phyloP scores from a whole-genome alignment of 2,329 filamentous ascomycete species.

The Xylariaceae sp. region DNA sequence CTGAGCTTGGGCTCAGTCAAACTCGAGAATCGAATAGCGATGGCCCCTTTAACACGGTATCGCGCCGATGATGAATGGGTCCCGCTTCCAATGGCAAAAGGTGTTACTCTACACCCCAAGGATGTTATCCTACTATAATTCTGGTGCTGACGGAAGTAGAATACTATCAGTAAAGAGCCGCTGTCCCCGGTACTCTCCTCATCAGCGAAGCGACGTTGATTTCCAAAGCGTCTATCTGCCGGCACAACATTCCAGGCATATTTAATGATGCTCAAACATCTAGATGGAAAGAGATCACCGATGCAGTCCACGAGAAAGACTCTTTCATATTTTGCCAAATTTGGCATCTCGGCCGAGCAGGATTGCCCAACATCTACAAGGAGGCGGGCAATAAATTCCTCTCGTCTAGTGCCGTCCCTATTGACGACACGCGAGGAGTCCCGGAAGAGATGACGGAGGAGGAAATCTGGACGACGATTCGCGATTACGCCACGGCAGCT shows the following conservation, averaged over 20 bases:
- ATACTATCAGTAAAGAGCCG: constrained; percentile 30
- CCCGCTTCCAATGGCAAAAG: constrained; percentile 37
- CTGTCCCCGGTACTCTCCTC: constrained; percentile 43
- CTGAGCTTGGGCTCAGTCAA: constrained; percentile 37
- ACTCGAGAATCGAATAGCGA: constrained; percentile 43
- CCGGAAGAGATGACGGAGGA: constrained; percentile 62
- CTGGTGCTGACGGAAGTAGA: constrained; percentile 15
- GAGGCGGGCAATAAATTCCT: constrained; percentile 48
- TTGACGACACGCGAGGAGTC: constrained; percentile 45
- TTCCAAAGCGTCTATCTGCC: constrained; percentile 43
- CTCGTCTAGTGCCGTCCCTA: constrained; percentile 38
- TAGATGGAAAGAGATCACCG: constrained; percentile 57
- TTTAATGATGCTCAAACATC: constrained; percentile 53
- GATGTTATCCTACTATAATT: not conserved
- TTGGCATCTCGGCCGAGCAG: constrained; percentile 59
- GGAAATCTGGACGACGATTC: constrained; percentile 63
- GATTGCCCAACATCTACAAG: constrained; percentile 27
- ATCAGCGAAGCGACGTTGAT: constrained; percentile 57
- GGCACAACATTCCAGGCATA: constrained; percentile 52
- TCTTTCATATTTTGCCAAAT: constrained; percentile 61
- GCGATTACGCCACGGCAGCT: constrained; percentile 53
- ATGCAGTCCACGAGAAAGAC: constrained; percentile 60
- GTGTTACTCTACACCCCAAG: constrained; percentile 5
- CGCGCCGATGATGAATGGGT: constrained; percentile 43
- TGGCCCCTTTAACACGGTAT: constrained; percentile 47